phyloP scores from a whole-genome alignment of 768 basidiomycete species.

The Cytidiella melzeri region DNA sequence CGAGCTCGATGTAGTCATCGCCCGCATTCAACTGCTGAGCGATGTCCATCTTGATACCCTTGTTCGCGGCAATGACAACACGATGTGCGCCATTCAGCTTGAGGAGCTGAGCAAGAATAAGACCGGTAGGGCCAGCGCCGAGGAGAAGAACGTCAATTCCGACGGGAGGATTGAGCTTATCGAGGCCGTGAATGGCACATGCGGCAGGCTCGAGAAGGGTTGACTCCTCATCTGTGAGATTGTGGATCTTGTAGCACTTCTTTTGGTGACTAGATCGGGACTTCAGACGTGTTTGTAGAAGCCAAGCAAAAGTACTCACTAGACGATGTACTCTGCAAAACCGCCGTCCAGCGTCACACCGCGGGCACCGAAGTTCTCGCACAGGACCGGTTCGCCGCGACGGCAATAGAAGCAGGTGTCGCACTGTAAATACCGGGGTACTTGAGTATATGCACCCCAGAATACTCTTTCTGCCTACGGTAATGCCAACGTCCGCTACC shows the following conservation, averaged over 20 bases:
- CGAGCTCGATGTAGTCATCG: slow-evolving; percentile 84
- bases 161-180: slow-evolving; percentile 77
- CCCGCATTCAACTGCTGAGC: slow-evolving; percentile 73
- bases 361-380: slow-evolving; percentile 77
- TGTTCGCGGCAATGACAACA: slow-evolving; percentile 83
- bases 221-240: slow-evolving; percentile 81
- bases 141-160: slow-evolving; percentile 81
- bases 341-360: slow-evolving; percentile 81
- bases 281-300: background rate
- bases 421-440: slow-evolving; percentile 42
- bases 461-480: slow-evolving; percentile 37
- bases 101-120: slow-evolving; percentile 82
- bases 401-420: slow-evolving; percentile 84
- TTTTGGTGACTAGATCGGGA: slow-evolving; percentile 39
- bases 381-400: slow-evolving; percentile 73
- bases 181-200: slow-evolving; percentile 88
- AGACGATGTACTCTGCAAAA: slow-evolving; percentile 85
- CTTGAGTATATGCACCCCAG: background rate
- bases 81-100: slow-evolving; percentile 80
- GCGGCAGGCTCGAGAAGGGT: slow-evolving; percentile 87
- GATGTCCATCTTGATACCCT: slow-evolving; percentile 86
- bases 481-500: slow-evolving; percentile 74
- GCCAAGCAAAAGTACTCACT: slow-evolving; percentile 40
- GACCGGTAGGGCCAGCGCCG: slow-evolving; percentile 90
- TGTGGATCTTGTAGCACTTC: slow-evolving; percentile 84